phyloP scores from a whole-genome alignment of 163 green algal species.

The Volvox carteri region DNA sequence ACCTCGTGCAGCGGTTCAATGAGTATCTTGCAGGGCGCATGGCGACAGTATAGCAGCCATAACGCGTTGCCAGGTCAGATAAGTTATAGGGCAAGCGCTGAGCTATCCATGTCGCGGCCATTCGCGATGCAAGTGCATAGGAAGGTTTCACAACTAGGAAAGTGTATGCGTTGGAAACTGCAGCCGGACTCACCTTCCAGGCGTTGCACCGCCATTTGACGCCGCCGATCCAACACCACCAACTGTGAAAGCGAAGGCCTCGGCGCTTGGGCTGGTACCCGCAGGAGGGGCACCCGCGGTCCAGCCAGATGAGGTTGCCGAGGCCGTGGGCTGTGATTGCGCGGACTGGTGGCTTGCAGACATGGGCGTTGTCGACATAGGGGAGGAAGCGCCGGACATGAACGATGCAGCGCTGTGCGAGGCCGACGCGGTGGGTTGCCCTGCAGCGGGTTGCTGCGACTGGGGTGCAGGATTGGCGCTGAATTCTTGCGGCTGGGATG shows the following conservation, averaged over 20 bases:
- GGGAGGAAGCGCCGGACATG: not conserved
- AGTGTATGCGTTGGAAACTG: no score
- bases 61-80: no score
- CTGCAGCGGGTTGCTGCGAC: no score
- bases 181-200: conserved; percentile 33
- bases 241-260: not conserved
- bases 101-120: no score
- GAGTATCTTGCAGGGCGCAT: no score
- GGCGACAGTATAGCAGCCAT: no score
- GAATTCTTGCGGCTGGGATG: no score
- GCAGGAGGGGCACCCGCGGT: not conserved
- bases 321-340: not conserved
- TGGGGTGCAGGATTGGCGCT: no score
- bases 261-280: not conserved
- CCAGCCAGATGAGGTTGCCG: not conserved
- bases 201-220: not conserved
- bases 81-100: no score
- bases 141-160: no score
- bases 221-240: not conserved
- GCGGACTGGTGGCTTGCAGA: not conserved
- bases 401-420: not conserved
- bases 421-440: not conserved
- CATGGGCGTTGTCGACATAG: conserved; percentile 25
- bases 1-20: no score
- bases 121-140: no score